phyloP scores from a whole-genome alignment of 208 protist species.

The Wallacemonas rigidus region DNA sequence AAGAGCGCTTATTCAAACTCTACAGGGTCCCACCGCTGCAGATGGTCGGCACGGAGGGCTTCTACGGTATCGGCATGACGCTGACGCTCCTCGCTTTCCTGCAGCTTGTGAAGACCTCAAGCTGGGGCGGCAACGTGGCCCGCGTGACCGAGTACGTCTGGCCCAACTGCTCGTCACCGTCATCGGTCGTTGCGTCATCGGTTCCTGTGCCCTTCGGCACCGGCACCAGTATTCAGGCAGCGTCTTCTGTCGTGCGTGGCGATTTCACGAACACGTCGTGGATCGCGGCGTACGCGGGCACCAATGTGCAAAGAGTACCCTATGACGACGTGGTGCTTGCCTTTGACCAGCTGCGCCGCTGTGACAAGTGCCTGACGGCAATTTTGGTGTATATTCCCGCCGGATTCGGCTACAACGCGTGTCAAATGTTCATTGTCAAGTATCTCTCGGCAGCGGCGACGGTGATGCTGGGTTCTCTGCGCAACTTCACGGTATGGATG shows the following conservation, averaged over 20 bases:
- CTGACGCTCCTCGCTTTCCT: constrained; percentile 68
- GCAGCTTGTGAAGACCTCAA: constrained; percentile 62
- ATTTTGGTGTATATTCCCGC: constrained; percentile 51
- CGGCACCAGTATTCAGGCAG: not conserved
- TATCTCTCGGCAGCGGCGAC: constrained; percentile 64
- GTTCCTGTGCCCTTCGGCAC: not conserved
- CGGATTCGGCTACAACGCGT: constrained; percentile 67
- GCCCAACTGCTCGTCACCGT: constrained; percentile 4
- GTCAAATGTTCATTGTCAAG: constrained; percentile 71
- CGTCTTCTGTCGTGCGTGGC: constrained; percentile 1
- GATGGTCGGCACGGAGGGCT: constrained; percentile 91
- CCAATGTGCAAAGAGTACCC: constrained; percentile 32
- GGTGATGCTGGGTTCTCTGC: constrained; percentile 73
- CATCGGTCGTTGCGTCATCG: not conserved
- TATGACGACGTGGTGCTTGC: constrained; percentile 72
- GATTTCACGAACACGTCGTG: constrained; percentile 21
- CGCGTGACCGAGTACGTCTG: constrained; percentile 24
- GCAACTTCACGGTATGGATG: constrained; percentile 73
- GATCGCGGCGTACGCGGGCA: constrained; percentile 3
- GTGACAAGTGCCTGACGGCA: constrained; percentile 40
- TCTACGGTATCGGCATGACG: constrained; percentile 80
- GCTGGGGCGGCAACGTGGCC: constrained; percentile 49
- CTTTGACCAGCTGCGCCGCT: constrained; percentile 55
- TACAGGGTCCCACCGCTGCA: constrained; percentile 77
- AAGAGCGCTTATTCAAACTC: constrained; percentile 81